These are phyloP conservation scores for Ophiocytium majus DNA, from an alignment of 352 stramenopile genomes.

Conservation along the genomic window DNA sequence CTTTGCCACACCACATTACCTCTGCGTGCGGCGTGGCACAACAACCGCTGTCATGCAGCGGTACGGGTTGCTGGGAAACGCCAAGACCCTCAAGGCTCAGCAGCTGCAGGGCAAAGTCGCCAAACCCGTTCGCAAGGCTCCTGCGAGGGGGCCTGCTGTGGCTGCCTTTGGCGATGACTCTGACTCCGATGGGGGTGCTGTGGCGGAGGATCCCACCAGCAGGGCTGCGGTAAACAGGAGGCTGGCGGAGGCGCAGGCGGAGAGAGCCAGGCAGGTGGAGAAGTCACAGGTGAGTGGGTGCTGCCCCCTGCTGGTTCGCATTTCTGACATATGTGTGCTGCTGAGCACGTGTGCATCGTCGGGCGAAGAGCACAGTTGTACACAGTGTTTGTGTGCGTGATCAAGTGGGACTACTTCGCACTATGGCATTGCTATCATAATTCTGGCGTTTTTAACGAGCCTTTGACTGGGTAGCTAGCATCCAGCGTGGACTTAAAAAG, in stretches of 20 bases:
- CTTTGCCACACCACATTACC: too few relatives aligned
- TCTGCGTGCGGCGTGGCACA: background rate
- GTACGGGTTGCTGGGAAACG: background rate
- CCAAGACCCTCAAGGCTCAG: constrained; percentile 3
- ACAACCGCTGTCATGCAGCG: background rate
- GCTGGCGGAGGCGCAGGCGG: constrained; percentile 39
- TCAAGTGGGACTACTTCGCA: too few relatives aligned
- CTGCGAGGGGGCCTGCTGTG: background rate
- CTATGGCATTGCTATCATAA: too few relatives aligned
- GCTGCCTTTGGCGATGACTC: constrained; percentile 28
- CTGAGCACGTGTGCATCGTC: too few relatives aligned
- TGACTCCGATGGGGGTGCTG: constrained; percentile 39
- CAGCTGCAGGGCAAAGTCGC: background rate
- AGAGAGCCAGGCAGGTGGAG: constrained; percentile 41
- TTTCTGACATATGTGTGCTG: too few relatives aligned
- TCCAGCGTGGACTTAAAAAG: too few relatives aligned
- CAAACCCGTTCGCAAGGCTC: background rate
- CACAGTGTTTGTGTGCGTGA: too few relatives aligned
- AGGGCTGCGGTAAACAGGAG: constrained; percentile 46
- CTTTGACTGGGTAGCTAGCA: too few relatives aligned
- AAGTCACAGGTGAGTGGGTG: too few relatives aligned
- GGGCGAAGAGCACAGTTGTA: too few relatives aligned
- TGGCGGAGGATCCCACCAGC: constrained; percentile 26
- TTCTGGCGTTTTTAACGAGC: too few relatives aligned
- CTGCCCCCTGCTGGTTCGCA: too few relatives aligned